These are phyloP conservation scores for Lichtheimia corymbifera DNA, from an alignment of 371 early-diverging fungal genomes.

Conservation along the genomic window DNA sequence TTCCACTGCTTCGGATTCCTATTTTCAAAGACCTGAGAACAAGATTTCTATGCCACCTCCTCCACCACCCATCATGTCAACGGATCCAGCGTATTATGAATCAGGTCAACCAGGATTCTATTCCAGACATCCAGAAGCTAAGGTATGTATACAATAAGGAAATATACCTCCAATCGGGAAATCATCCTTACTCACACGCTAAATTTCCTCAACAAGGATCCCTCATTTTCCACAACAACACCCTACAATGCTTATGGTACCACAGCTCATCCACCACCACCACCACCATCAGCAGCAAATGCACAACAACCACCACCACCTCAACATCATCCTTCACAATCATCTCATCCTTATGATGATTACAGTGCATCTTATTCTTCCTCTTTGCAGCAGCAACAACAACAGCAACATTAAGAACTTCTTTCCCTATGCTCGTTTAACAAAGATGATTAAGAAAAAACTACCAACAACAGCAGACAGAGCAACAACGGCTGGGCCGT, in stretches of 20 bases:
- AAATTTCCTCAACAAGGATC: conserved; percentile 1
- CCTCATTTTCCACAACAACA: not conserved
- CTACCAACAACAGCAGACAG: not conserved
- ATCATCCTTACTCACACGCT: not conserved
- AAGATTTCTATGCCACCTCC: not conserved
- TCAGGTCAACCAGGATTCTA: not conserved
- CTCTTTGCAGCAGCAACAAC: not conserved
- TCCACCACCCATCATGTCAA: not conserved
- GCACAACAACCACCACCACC: not conserved
- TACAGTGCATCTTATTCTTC: not conserved
- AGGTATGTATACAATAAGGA: not conserved
- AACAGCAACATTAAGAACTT: conserved; percentile 1
- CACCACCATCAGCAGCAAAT: not conserved
- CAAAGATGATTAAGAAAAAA: too few species aligned
- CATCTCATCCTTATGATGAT: conserved; percentile 1
- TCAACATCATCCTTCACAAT: not conserved
- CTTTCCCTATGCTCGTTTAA: too few species aligned
- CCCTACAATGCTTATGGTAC: conserved; percentile 1
- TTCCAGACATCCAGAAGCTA: not conserved
- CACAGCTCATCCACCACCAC: not conserved
- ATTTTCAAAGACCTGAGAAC: not conserved
- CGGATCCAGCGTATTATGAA: too few species aligned
- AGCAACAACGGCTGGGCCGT: conserved; percentile 10
- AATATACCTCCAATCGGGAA: not conserved
- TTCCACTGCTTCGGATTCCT: not conserved